Base-by-base conservation (phyloP, 2,329 filamentous ascomycete species). In the Ophiocordyceps robertsii region DNA sequence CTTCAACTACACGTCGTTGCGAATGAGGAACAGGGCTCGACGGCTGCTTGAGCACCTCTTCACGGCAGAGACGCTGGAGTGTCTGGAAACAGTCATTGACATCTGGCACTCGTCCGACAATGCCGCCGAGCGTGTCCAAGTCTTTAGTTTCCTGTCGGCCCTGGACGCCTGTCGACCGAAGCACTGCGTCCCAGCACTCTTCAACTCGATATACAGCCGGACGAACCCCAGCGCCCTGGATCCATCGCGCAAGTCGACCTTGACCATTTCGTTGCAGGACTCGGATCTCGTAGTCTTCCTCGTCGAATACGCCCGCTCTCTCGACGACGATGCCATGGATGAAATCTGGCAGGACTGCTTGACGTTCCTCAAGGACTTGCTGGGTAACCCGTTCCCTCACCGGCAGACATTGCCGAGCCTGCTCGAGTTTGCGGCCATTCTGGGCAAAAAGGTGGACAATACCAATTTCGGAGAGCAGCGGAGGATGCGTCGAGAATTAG, bases 261-360 rank as follows among this genome's bases (percentile, higher is more conserved):
- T 96, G 58, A 94, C 90, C 0, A 84, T 92, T 16, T 82, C 85
- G 39, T 66, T 98, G 10, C 79, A 80, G 42, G 88, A 95, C 53
- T 75, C 77, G 1, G 89, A 95, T 54, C 68, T 98, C 11, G 85
- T 90, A 9, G 76, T 83, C 9, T 98, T 98, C 59, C 64, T 96
- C 37, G 84, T 95, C 8, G 84, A 92, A 47, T 98, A 98, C 60
- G 82, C 88, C 1, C 77, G 77, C 29, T 92, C 89, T 0, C 70
- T 96, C 12, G 92, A 98, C 55, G 92, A 98, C 54, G 92, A 98
- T 65, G 84, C 92, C 14, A 90, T 95, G 74, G 92, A 98, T 54
- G 92, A 98, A 62, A 95, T 98, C 39, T 98, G 92, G 92, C 73
- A 80, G 35, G 90, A 98, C 57, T 98, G 90, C 59, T 87, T 89